Conservation (phyloP, 495 filamentous ascomycete genomes). For the Trichoderma reesei region DNA sequence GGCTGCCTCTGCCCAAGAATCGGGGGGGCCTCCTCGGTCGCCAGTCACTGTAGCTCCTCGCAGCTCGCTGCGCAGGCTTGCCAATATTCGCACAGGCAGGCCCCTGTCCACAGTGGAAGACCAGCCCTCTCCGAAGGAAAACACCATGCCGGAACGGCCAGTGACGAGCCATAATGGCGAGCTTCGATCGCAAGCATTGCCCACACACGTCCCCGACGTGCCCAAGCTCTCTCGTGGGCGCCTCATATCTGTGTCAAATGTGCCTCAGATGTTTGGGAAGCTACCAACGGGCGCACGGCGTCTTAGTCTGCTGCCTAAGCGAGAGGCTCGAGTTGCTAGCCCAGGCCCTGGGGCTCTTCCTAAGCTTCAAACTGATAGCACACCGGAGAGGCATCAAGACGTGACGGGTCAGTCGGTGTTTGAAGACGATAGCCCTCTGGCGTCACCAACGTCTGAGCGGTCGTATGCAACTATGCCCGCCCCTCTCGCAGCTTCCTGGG, state of each 20-base stretch:
- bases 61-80: slow-evolving; percentile 28
- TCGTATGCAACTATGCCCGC: slow-evolving; percentile 12
- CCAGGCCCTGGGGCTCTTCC: background rate
- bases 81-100: slow-evolving; percentile 26
- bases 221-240: background rate
- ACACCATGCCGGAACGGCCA: slow-evolving; percentile 3
- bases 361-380: background rate
- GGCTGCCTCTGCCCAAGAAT: slow-evolving; percentile 11
- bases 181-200: background rate
- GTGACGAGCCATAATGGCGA: slow-evolving; percentile 5
- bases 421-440: background rate
- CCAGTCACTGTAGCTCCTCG: slow-evolving; percentile 10
- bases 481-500: slow-evolving; percentile 9
- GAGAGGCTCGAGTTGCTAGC: slow-evolving; percentile 8
- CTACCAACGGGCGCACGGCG: background rate
- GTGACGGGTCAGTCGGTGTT: background rate
- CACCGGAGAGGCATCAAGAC: background rate
- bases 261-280: background rate
- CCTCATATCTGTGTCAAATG: background rate
- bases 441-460: background rate
- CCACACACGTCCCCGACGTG: background rate
- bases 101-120: slow-evolving; percentile 42
- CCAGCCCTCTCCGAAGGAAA: slow-evolving; percentile 31
- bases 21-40: background rate
- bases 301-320: background rate